phyloP scores from a whole-genome alignment of 345 rosid species.

The Heritiera fomes region DNA sequence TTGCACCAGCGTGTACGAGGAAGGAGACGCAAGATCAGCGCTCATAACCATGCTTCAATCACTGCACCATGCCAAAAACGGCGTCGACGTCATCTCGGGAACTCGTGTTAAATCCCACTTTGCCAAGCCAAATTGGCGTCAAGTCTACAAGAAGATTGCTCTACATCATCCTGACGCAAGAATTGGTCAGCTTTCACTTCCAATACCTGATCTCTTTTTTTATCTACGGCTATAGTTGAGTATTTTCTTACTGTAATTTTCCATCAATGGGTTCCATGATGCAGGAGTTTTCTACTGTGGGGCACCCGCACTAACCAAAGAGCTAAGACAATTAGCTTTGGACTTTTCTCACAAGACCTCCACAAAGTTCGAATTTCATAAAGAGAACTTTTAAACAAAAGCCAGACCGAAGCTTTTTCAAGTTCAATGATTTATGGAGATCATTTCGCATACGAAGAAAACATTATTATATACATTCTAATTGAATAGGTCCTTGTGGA shows the following conservation, averaged over 20 bases:
- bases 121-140: constrained; percentile 90
- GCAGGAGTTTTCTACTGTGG: constrained; percentile 98
- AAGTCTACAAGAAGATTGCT: constrained; percentile 74
- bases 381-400: constrained; percentile 68
- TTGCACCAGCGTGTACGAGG: constrained; percentile 92
- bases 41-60: constrained; percentile 88
- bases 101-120: constrained; percentile 86
- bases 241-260: not conserved
- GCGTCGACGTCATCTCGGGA: constrained; percentile 85
- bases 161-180: constrained; percentile 55
- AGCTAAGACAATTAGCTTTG: constrained; percentile 59
- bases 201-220: not conserved
- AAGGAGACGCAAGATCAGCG: constrained; percentile 90
- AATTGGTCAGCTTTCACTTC: constrained; percentile 52
- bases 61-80: constrained; percentile 77
- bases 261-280: not conserved
- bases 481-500: not conserved
- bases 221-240: not conserved
- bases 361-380: constrained; percentile 89
- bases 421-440: not conserved
- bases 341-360: constrained; percentile 80
- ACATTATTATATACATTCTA: not conserved
- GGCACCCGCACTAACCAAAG: constrained; percentile 66
- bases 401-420: not conserved
- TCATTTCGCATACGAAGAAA: not conserved